Percentiles rank a stretch among this genome's conserved stretches.
These are phyloP conservation scores for Bruguiera parviflora DNA, from an alignment of 345 rosid species.

Conservation along the genomic window DNA sequence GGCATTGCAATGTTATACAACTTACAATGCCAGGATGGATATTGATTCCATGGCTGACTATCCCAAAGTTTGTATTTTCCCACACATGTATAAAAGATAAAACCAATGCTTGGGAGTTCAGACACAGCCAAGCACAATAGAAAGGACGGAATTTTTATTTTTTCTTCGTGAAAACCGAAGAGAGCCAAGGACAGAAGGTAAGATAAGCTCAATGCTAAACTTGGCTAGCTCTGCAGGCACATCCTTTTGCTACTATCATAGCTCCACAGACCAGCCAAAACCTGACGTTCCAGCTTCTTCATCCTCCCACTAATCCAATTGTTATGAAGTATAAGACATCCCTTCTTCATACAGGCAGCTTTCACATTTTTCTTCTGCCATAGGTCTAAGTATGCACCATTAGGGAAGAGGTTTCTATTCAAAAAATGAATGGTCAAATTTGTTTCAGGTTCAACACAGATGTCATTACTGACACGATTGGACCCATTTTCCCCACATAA, in stretches of 20 bases:
- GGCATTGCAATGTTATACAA: conserved; percentile 10
- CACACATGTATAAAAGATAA: conserved; percentile 21
- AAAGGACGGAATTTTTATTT: conserved; percentile 11
- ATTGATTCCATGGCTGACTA: conserved; percentile 33
- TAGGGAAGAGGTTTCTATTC: conserved; percentile 79
- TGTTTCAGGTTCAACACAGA: conserved; percentile 66
- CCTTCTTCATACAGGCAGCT: conserved; percentile 51
- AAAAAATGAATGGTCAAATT: conserved; percentile 66
- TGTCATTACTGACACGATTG: conserved; percentile 48
- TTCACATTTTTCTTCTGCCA: conserved; percentile 61
- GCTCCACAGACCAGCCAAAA: conserved; percentile 72
- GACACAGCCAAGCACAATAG: not conserved
- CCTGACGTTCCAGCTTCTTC: conserved; percentile 78
- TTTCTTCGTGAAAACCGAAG: conserved; percentile 29
- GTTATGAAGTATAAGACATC: conserved; percentile 71
- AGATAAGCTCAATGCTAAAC: conserved; percentile 1
- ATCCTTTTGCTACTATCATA: conserved; percentile 67
- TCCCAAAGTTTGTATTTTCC: conserved; percentile 6
- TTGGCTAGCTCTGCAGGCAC: conserved; percentile 47
- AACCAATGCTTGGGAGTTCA: conserved; percentile 29
- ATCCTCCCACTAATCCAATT: conserved; percentile 84
- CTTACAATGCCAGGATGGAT: conserved; percentile 10
- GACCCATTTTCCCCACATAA: conserved; percentile 84
- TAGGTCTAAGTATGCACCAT: conserved; percentile 75
- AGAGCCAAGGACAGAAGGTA: not conserved